A percentile compares a stretch with the other conserved stretches of the same genome.
These are phyloP conservation scores for Aspergillus tamarii DNA, from an alignment of 2,329 filamentous ascomycete species.

Conservation along the genomic window DNA sequence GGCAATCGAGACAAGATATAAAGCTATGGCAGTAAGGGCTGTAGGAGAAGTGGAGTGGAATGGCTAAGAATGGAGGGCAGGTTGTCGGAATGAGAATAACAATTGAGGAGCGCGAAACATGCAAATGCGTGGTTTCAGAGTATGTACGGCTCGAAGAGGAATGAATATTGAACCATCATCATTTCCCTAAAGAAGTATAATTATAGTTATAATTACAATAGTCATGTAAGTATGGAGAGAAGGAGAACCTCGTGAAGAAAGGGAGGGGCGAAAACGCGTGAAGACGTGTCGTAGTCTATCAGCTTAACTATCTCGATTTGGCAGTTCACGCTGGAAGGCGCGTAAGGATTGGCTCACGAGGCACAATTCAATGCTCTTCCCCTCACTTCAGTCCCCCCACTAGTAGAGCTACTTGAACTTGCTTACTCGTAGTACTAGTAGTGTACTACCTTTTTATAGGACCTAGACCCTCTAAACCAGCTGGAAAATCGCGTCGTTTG, in stretches of 20 bases:
- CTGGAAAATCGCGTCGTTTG: not conserved
- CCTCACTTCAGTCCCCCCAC: not conserved
- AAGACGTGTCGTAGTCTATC: not conserved
- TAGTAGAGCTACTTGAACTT: not conserved
- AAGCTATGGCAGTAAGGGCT: conserved; percentile 4
- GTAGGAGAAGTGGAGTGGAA: not conserved
- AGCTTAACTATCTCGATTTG: not conserved
- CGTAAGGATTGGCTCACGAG: conserved; percentile 3
- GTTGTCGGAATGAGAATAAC: not conserved
- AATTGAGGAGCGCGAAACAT: conserved; percentile 2
- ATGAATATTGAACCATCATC: conserved; percentile 4
- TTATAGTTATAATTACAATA: not conserved
- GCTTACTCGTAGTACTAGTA: not conserved
- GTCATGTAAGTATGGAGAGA: not conserved
- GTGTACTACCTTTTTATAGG: not conserved
- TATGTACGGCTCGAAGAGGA: not conserved
- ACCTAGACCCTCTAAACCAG: not conserved
- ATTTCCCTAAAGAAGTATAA: conserved; percentile 1
- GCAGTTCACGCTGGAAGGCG: not conserved
- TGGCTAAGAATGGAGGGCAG: conserved; percentile 8
- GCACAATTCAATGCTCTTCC: conserved; percentile 1
- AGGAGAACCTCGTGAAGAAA: not conserved
- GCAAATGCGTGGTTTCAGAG: conserved; percentile 2
- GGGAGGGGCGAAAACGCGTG: not conserved
- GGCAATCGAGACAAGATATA: conserved; percentile 5